Evolutionary conservation across 2,329 filamentous ascomycete genomes (phyloP).

Genomic region (Fusarium guadeloupense): DNA sequence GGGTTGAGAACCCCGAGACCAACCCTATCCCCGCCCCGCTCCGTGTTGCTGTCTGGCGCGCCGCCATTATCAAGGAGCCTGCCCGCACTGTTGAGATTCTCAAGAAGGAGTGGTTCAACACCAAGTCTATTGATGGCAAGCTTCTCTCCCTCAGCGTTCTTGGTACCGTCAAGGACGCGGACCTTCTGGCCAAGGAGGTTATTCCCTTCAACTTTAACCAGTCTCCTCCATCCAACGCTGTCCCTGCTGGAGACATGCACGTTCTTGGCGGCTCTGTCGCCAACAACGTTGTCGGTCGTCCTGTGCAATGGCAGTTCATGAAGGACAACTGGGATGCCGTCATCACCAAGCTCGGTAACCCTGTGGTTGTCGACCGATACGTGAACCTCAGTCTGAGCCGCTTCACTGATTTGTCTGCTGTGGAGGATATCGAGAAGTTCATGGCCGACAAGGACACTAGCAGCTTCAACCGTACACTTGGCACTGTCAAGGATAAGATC

Average conservation of each 20-base stretch:
- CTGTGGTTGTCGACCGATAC: slow-evolving; percentile 89
- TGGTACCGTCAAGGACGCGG: slow-evolving; percentile 74
- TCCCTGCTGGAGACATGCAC: slow-evolving; percentile 88
- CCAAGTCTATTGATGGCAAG: slow-evolving; percentile 88
- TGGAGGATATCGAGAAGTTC: slow-evolving; percentile 83
- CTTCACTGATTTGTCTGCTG: slow-evolving; percentile 75
- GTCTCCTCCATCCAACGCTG: slow-evolving; percentile 66
- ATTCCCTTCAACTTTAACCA: slow-evolving; percentile 82
- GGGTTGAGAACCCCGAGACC: slow-evolving; percentile 73
- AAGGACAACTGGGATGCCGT: slow-evolving; percentile 83
- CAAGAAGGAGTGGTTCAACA: slow-evolving; percentile 84
- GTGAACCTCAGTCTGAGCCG: slow-evolving; percentile 79
- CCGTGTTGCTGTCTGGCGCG: slow-evolving; percentile 80
- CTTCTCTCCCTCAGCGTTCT: slow-evolving; percentile 83
- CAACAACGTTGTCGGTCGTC: slow-evolving; percentile 76
- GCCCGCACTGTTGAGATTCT: slow-evolving; percentile 75
- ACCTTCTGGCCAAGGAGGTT: slow-evolving; percentile 72
- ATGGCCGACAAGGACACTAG: slow-evolving; percentile 87
- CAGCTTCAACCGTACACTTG: slow-evolving; percentile 85
- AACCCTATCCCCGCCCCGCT: slow-evolving; percentile 82
- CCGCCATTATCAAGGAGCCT: slow-evolving; percentile 76
- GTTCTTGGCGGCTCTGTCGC: slow-evolving; percentile 78
- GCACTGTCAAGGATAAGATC: slow-evolving; percentile 87
- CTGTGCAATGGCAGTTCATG: slow-evolving; percentile 84
- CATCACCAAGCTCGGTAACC: slow-evolving; percentile 78